Percentiles rank a stretch among this genome's conserved stretches.
phyloP scores from a whole-genome alignment of 2,329 filamentous ascomycete species.

The Nothophoma quercina region DNA sequence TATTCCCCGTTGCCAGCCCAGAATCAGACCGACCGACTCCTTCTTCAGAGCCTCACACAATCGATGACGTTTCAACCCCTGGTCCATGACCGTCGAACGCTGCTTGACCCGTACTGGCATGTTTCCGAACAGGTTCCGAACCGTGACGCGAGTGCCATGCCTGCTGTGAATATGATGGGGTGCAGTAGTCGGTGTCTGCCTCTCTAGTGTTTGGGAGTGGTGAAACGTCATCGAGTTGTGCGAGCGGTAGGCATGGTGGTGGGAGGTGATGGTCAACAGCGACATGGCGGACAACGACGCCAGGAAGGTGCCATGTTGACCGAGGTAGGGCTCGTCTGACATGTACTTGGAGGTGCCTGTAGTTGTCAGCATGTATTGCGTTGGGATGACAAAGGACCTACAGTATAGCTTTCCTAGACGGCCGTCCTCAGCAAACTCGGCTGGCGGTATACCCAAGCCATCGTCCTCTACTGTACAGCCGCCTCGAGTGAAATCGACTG shows the following conservation, averaged over 20 bases:
- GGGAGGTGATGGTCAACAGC: conserved; percentile 78
- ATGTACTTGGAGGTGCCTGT: conserved; percentile 80
- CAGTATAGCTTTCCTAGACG: conserved; percentile 77
- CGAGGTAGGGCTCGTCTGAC: conserved; percentile 61
- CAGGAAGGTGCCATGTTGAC: conserved; percentile 76
- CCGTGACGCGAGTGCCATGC: conserved; percentile 78
- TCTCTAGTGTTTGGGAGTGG: conserved; percentile 69
- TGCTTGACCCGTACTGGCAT: conserved; percentile 92
- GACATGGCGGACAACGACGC: conserved; percentile 79
- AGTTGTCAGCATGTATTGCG: conserved; percentile 10
- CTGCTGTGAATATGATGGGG: conserved; percentile 63
- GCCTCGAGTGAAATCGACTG: conserved; percentile 77
- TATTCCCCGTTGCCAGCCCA: conserved; percentile 70
- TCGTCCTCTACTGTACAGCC: conserved; percentile 85
- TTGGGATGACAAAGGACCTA: conserved; percentile 50
- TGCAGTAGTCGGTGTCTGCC: conserved; percentile 67
- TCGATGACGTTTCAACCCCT: conserved; percentile 61
- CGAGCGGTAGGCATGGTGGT: conserved; percentile 65
- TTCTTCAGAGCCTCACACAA: conserved; percentile 71
- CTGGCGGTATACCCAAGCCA: conserved; percentile 76
- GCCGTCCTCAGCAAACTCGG: conserved; percentile 74
- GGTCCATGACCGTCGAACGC: conserved; percentile 64
- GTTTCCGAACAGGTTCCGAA: conserved; percentile 84
- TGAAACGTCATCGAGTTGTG: conserved; percentile 74
- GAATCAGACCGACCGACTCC: conserved; percentile 68